Base-by-base conservation (phyloP, 768 basidiomycete species). In the Neoboletus magnificus region DNA sequence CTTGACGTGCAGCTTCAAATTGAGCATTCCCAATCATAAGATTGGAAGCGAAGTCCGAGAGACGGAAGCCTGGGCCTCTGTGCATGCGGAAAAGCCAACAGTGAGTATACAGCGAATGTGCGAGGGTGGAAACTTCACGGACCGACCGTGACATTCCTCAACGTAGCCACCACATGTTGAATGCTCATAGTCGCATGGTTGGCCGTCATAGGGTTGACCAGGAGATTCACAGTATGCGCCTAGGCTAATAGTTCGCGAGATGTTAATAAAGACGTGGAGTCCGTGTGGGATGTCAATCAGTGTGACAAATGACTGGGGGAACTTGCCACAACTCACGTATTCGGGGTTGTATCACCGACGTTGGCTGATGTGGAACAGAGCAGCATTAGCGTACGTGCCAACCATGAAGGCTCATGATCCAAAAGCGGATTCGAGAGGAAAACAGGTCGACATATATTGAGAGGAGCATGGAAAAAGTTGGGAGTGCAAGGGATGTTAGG, bases 191-290 rank as follows among this genome's bases (percentile, higher is more conserved):
- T 88, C 83, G 66, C 90, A 91, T 9, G 78, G 70, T 62, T 80
- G 76, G 11, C 90, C 89, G 59, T 90, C 79, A 70, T 77, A 85
- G 0, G 76, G 63, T 66, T 90, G 55, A 13, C 89, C 90, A 7
- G 88, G 89, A 52, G 83, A 85, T 66, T 91, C 85, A 64, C 90
- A 92, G 71, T 84, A 86, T 3, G 89, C 85, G 5, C 88, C 88
- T 12, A 74, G 80, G 68, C 70, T 88, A 76, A 51, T 29, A 32
- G 30, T 27, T 52, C 10, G 8, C 10, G n/a, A 7, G 18, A 45
- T 25, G 20, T 20, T 29, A 13, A 25, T 6, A 12, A 39, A 27
- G 30, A 35, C 46, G 32, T 43, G 41, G 56, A 20, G 44, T 52
- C 35, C 33, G n/a, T 29, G 41, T 48, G 54, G 20, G 54, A n/a